Evolutionary conservation across 306 rosid genomes (phyloP), one percentile per base, ranked within the genome.

Genomic region (Cucumis cinereus): DNA sequence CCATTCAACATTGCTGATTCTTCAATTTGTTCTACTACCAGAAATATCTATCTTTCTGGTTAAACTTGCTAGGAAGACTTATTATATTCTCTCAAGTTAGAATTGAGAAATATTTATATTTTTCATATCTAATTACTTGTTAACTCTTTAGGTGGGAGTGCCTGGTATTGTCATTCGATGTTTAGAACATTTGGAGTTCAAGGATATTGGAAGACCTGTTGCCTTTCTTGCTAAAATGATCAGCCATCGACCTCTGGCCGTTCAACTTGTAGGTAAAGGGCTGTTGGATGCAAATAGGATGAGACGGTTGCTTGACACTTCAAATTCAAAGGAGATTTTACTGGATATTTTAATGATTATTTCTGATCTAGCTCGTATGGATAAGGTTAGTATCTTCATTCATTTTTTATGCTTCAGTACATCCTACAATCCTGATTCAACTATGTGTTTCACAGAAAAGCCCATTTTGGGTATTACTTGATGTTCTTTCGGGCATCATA

Each of bases 301-400:
- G 97, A 85, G 85, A 82, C 87, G 87, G 88, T 76, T 91, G 82
- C 85, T 90, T 22, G 90, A 90, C 82, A 14, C 79, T 79, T 86
- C 84, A 24, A 82, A 82, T 72, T 91, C 93, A n/a, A 92, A 85
- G 86, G 99, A 90, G 79, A 91, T 92, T 70, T 83, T 71, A 8
- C 87, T 90, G 30, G 97, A 94, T 77, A 80, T 85, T 70, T 85
- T 94, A 77, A 94, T 92, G 99, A 90, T 94, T 61, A 79, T 94
- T 78, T 94, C 99, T 64, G 99, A 94, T 90, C 88, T 94, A 69
- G 94, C 97, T 67, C 99, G 99, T 73, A 90, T 92, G 97, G 93
- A 94, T 86, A 90, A 90, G 95, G 99, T 94, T 43, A 70, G 85
- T 77, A 77, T 87, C 68, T 82, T 76, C 67, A 53, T 78, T 20